Evolutionary conservation across 2,329 filamentous ascomycete genomes (phyloP), one percentile per base, ranked within the genome.

Genomic region (Zasmidium angulare): DNA sequence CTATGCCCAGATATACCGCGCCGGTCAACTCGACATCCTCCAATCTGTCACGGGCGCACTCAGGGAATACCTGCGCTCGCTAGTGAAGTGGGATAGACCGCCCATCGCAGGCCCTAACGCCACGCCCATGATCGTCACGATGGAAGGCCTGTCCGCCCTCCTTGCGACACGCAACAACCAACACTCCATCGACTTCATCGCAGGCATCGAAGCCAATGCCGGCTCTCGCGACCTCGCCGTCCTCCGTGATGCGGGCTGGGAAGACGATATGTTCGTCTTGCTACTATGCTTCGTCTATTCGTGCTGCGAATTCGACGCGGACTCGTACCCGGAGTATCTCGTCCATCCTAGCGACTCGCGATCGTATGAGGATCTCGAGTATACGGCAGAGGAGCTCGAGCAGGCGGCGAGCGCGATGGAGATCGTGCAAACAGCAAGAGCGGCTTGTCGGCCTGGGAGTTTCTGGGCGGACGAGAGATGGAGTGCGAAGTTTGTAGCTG

Each of bases 151-250:
- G 0, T 43, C 72, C 19, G 61, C 68, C 19, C 53, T 68, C 1
- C 61, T 71, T 29, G 53, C 57, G 93, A 81, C 89, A 92, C 74
- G 64, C 22, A 51, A 61, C 55, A 9, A 50, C 46, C n/a, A 63
- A 52, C 11, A 58, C 55, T 53, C 62, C 59, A 50, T 55, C 29
- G 43, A 58, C 7, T 74, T 76, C 57, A 63, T 74, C 29, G 58
- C 67, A 2, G 73, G 73, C 17, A 64, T 75, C n/a, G 67, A 66
- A 26, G 66, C 66, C 14, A 68, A 64, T 36, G 67, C 69, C 3
- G 69, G 69, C 4, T 71, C 71, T 1, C 56, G 62, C 11, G 69
- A 75, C 53, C 59, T 74, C 1, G 60, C 66, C 12, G 66, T 69
- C 49, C 56, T 74, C 21, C 63, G 70, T 10, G 64, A 65, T 46